These are phyloP conservation scores for Stramenopiles sp. DNA, from an alignment of 352 stramenopile genomes.

Conservation along the genomic window DNA sequence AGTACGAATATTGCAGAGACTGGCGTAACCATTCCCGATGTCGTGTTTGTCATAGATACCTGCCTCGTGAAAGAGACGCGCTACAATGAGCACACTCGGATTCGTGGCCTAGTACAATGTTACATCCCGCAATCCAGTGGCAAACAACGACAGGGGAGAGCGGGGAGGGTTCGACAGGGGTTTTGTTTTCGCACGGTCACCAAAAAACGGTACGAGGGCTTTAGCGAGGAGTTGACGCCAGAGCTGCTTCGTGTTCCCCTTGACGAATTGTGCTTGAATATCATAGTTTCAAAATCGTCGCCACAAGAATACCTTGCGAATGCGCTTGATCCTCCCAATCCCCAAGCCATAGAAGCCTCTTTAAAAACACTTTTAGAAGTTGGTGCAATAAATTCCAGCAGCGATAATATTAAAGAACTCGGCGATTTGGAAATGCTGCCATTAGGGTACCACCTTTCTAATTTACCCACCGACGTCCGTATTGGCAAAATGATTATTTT, in stretches of 20 bases:
- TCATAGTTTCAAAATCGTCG: neutral
- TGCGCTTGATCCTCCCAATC: neutral
- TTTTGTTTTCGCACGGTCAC: constrained; percentile 51
- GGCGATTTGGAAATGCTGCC: neutral
- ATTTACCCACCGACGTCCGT: neutral
- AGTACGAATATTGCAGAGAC: constrained; percentile 26
- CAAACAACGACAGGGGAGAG: constrained; percentile 66
- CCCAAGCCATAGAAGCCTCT: neutral
- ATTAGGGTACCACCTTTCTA: neutral
- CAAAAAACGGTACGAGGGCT: neutral
- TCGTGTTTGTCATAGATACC: constrained; percentile 27
- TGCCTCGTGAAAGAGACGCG: constrained; percentile 23
- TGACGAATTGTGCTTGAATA: neutral
- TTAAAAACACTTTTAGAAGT: neutral
- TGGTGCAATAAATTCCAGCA: neutral
- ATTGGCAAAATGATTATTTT: neutral
- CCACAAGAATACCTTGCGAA: neutral
- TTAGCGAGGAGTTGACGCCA: neutral
- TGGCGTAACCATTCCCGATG: constrained; percentile 23
- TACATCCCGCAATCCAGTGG: neutral
- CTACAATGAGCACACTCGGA: constrained; percentile 18
- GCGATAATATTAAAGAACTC: neutral
- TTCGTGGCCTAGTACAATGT: neutral
- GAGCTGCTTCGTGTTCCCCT: neutral
- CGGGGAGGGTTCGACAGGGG: constrained; percentile 69